These are phyloP conservation scores for Geotrichum macrosporum DNA, from an alignment of 1,139 yeast genomes.

Conservation along the genomic window DNA sequence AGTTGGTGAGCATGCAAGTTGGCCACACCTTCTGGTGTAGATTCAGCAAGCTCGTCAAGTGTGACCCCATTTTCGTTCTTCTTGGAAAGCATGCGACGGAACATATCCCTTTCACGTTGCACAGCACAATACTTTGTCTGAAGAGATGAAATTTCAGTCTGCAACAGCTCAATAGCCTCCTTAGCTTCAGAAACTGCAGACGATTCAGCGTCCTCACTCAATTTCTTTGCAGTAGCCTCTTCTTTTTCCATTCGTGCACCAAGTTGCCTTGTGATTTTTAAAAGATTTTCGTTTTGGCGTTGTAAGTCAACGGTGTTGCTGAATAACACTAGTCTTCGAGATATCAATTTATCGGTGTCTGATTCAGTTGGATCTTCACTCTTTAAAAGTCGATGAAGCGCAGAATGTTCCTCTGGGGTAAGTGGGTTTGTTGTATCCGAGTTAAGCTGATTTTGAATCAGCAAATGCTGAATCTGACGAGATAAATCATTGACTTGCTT, in stretches of 20 bases:
- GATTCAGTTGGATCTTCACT: conserved; percentile 42
- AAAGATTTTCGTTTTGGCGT: conserved; percentile 65
- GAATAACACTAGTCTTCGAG: conserved; percentile 70
- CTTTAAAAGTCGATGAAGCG: conserved; percentile 46
- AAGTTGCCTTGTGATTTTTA: conserved; percentile 61
- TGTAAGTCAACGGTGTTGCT: conserved; percentile 63
- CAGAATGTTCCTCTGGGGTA: conserved; percentile 52
- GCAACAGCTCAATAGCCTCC: conserved; percentile 64
- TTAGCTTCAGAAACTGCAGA: conserved; percentile 68
- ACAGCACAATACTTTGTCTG: conserved; percentile 51
- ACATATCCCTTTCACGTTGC: conserved; percentile 61
- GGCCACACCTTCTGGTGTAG: conserved; percentile 21
- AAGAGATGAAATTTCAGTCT: conserved; percentile 54
- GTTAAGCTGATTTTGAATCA: conserved; percentile 58
- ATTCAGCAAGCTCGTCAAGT: conserved; percentile 20
- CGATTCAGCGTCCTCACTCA: conserved; percentile 49
- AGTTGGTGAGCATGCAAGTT: conserved; percentile 36
- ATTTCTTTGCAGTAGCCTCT: conserved; percentile 44
- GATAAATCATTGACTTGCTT: conserved; percentile 69
- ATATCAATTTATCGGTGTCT: conserved; percentile 68
- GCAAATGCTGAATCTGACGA: conserved; percentile 68
- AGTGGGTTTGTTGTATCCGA: conserved; percentile 50
- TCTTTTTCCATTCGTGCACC: conserved; percentile 63
- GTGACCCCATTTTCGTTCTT: conserved; percentile 28
- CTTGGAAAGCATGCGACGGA: conserved; percentile 44